Evolutionary conservation across 1,284 basidiomycete genomes (phyloP).

Genomic region (Ustilago xerochloae): DNA sequence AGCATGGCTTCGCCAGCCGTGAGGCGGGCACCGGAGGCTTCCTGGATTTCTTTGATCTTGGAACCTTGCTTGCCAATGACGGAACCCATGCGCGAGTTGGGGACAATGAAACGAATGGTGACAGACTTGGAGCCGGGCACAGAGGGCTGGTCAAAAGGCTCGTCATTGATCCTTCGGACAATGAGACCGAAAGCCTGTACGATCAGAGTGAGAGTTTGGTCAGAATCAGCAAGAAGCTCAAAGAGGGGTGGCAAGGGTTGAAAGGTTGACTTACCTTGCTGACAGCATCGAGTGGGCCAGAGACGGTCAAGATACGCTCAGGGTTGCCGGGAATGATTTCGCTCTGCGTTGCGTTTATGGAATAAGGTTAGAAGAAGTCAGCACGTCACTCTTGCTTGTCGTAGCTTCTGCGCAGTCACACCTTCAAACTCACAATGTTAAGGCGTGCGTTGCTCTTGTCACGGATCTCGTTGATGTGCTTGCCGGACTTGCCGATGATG

Average conservation of each 20-base stretch:
- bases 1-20: conserved; percentile 98
- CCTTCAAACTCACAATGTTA: conserved; percentile 58
- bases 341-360: conserved; percentile 33
- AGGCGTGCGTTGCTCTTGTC: conserved; percentile 93
- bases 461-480: conserved; percentile 97
- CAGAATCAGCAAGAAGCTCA: background rate
- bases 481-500: conserved; percentile 96
- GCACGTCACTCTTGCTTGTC: too few species aligned
- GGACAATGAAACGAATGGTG: conserved; percentile 97
- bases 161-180: conserved; percentile 98
- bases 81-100: conserved; percentile 98
- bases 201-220: background rate
- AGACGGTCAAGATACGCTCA: conserved; percentile 96
- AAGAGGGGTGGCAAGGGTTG: background rate
- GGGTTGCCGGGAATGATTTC: conserved; percentile 79
- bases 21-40: conserved; percentile 92
- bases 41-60: conserved; percentile 99
- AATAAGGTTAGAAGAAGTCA: background rate
- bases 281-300: conserved; percentile 95
- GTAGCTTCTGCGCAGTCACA: too few species aligned
- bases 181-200: conserved; percentile 99
- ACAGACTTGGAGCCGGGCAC: conserved; percentile 97
- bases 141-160: conserved; percentile 96
- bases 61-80: conserved; percentile 97
- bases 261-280: conserved; percentile 80